phyloP scores from a whole-genome alignment of 2,329 filamentous ascomycete species.

The Dichotomopilus funicola region DNA sequence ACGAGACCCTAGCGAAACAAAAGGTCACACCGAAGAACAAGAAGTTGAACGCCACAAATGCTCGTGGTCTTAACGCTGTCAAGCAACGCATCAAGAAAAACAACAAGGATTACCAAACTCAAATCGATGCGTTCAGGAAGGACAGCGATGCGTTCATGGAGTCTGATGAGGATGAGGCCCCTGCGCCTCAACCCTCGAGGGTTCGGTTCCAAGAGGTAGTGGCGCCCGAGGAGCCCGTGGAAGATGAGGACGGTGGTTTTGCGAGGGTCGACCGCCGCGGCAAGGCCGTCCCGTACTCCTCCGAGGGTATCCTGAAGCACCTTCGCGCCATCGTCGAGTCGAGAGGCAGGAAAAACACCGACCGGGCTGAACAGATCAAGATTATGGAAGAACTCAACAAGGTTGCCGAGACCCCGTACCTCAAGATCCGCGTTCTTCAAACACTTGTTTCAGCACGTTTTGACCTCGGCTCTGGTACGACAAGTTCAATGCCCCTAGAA shows the following conservation, averaged over 20 bases:
- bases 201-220: slow-evolving; percentile 40
- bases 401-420: slow-evolving; percentile 85
- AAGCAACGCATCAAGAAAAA: slow-evolving; percentile 99
- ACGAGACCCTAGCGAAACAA: slow-evolving; percentile 89
- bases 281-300: slow-evolving; percentile 83
- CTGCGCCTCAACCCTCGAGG: slow-evolving; percentile 47
- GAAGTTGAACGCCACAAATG: slow-evolving; percentile 98
- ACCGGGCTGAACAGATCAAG: slow-evolving; percentile 88
- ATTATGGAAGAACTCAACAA: slow-evolving; percentile 95
- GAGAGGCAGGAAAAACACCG: slow-evolving; percentile 97
- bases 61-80: slow-evolving; percentile 89
- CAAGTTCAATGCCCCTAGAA: slow-evolving; percentile 82
- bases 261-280: slow-evolving; percentile 83
- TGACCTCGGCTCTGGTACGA: slow-evolving; percentile 73
- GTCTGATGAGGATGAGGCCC: slow-evolving; percentile 68
- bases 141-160: slow-evolving; percentile 86
- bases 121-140: slow-evolving; percentile 80
- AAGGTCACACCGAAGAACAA: slow-evolving; percentile 96
- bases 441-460: slow-evolving; percentile 91
- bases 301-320: slow-evolving; percentile 97
- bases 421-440: slow-evolving; percentile 85
- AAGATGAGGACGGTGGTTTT: slow-evolving; percentile 77
- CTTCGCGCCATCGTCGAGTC: slow-evolving; percentile 89
- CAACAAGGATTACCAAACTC: slow-evolving; percentile 85
- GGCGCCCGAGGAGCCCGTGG: slow-evolving; percentile 43